Base-by-base conservation (phyloP, 2,329 filamentous ascomycete genomes). In the Colletotrichum melonis region DNA sequence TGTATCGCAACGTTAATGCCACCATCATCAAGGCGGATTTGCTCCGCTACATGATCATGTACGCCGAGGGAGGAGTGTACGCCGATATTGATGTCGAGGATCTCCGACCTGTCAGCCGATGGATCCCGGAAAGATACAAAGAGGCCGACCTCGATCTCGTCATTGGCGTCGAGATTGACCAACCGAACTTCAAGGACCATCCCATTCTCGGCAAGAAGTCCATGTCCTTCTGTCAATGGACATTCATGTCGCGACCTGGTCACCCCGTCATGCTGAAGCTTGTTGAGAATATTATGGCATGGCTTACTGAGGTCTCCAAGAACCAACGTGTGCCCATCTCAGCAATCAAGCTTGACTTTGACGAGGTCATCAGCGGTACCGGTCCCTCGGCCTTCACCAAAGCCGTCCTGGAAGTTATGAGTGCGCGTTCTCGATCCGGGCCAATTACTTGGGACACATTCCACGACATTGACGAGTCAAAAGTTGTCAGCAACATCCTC, bases 51-150 rank as follows among this genome's bases (percentile, higher is more conserved):
- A 86, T 93, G 76, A 90, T 93, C 73, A 86, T 96, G 75, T 90
- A 95, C 66, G 93, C 93, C n/a, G 89, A 94, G 75, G 94, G 94
- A 60, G 94, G 94, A 26, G 92, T 96, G 75, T 95, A 94, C 77
- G 87, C 86, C 63, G 90, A 92, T 76, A 82, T 84, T 56, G 83
- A 84, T 22, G 82, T 84, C 2, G 82, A 84, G 14, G 82, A 82
- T 4, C 72, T 83, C 6, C 77, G 76, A 1, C 81, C 81, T 0
- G 79, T 84, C 7, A 77, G 79, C 55, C 77, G 81, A 1, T 85
- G 84, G 69, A 78, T 84, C 16, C 82, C 82, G 0, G 62, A 91
- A 59, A 86, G 90, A 24, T 93, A 91, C 79, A 81, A 89, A 67
- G 88, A 91, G 75, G 80, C 83, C n/a, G 89, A 93, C n/a, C 87